A percentile compares a stretch with the other conserved stretches of the same genome.
Conservation (phyloP, 2,329 filamentous ascomycete genomes). For the Monilinia aucupariae region DNA sequence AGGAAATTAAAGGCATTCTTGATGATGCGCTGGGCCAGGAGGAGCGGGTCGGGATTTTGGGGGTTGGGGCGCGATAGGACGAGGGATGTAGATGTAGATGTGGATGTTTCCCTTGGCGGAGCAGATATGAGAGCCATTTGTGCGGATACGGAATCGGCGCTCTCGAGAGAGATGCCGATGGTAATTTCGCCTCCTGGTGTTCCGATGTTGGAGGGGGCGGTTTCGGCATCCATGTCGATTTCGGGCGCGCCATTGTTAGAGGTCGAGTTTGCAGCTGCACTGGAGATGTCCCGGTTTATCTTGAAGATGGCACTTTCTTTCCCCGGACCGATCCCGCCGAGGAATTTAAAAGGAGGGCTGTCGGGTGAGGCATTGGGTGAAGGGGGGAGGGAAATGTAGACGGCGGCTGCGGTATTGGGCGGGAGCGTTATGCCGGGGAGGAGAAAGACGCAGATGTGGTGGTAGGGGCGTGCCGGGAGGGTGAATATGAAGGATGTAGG, state of each 20-base stretch:
- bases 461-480: slow-evolving; percentile 52
- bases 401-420: slow-evolving; percentile 71
- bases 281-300: slow-evolving; percentile 41
- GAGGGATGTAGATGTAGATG: slow-evolving; percentile 41
- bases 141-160: slow-evolving; percentile 62
- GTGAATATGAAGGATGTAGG: slow-evolving; percentile 53
- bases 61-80: slow-evolving; percentile 14
- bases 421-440: slow-evolving; percentile 71
- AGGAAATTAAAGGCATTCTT: slow-evolving; percentile 97
- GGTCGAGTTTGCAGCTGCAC: not conserved
- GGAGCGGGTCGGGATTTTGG: slow-evolving; percentile 53
- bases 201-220: slow-evolving; percentile 13
- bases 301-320: slow-evolving; percentile 93
- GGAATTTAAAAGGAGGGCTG: slow-evolving; percentile 58
- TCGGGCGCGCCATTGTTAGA: slow-evolving; percentile 41
- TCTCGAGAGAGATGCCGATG: slow-evolving; percentile 78
- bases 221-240: slow-evolving; percentile 30
- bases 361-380: slow-evolving; percentile 34
- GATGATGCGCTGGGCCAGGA: slow-evolving; percentile 89
- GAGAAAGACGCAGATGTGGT: slow-evolving; percentile 84
- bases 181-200: slow-evolving; percentile 46
- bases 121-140: slow-evolving; percentile 58
- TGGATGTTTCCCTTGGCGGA: not conserved
- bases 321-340: slow-evolving; percentile 82
- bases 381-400: slow-evolving; percentile 70